Base-by-base conservation (phyloP, 768 basidiomycete species). In the Boletus sp. region DNA sequence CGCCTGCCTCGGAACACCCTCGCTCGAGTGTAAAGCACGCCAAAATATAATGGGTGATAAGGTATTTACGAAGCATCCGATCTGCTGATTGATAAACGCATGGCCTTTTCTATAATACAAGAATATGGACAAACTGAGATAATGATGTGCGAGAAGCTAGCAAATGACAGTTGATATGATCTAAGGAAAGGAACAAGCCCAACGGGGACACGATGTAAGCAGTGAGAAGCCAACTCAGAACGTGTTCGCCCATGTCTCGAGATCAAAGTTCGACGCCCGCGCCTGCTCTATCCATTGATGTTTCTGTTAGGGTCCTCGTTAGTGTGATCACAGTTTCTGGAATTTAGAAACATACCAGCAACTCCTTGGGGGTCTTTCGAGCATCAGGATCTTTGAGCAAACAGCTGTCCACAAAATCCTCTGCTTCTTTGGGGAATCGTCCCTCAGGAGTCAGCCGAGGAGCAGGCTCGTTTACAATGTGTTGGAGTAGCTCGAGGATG, bases 401-500 rank as follows among this genome's bases (percentile, higher is more conserved):
- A 74, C 94, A 98, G 44, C 83, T 85, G 68, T 97, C 89, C 42
- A 98, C 84, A 60, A 99, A 98, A 47, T 77, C 77, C 62, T 92
- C 90, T 23, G 90, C 88, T 66, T 87, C 82, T 50, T 71, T 70
- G 4, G 90, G 87, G 78, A 82, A 88, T 59, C 79, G 79, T 34
- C 86, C 87, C 54, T 88, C 85, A 1, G 85, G 83, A 11, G 85
- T 86, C 60, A 99, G 72, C 66, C 83, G 79, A 39, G 97, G 97
- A 27, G 97, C 96, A 54, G 96, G 93, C 74, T 98, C 97, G 67
- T 98, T 98, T 49, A 99, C 97, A 63, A 99, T 98, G 69, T 98
- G 93, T 68, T 98, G 97, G 57, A 99, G 75, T 49, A 99, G 72
- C 74, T 99, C 97, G 60, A 99, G 74, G 71, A 99, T 98, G 64